These are phyloP conservation scores for Tothia fuscella DNA, from an alignment of 2,329 filamentous ascomycete species.

Conservation along the genomic window DNA sequence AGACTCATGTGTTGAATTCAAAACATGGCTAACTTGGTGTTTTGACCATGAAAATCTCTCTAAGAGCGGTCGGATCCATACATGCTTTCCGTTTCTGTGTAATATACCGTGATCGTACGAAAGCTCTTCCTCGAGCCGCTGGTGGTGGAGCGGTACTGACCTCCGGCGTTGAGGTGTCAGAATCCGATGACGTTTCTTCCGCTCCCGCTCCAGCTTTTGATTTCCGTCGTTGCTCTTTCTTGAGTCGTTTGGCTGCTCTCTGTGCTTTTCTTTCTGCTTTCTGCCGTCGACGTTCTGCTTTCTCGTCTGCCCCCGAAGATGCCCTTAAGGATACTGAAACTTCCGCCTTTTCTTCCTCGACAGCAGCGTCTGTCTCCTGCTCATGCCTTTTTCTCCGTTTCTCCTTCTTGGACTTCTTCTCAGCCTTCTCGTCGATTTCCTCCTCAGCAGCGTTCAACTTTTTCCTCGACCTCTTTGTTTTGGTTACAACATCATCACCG, in stretches of 20 bases:
- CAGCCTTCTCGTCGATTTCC: constrained; percentile 19
- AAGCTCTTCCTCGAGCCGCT: constrained; percentile 44
- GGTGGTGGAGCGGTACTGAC: not conserved
- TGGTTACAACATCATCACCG: not conserved
- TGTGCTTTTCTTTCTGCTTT: constrained; percentile 8
- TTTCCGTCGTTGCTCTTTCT: constrained; percentile 8
- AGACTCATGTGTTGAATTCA: not conserved
- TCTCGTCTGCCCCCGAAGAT: not conserved
- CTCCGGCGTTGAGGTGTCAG: constrained; percentile 2
- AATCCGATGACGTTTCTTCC: not conserved
- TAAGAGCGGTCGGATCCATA: constrained; percentile 68
- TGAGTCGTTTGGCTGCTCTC: constrained; percentile 9
- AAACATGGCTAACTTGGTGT: constrained; percentile 16
- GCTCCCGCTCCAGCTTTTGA: not conserved
- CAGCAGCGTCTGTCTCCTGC: constrained; percentile 13
- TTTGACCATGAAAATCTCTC: constrained; percentile 69
- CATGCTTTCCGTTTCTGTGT: constrained; percentile 77
- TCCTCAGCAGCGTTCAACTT: constrained; percentile 15
- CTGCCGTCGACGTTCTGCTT: not conserved
- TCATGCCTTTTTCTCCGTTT: constrained; percentile 15
- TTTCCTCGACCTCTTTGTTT: constrained; percentile 23
- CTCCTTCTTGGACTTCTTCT: constrained; percentile 19
- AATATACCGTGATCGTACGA: constrained; percentile 71
- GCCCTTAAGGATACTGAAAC: too few species aligned
- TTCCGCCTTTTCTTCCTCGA: constrained; percentile 16